Conservation (phyloP, 1,284 basidiomycete species). For the Cryptococcus deneoformans region DNA sequence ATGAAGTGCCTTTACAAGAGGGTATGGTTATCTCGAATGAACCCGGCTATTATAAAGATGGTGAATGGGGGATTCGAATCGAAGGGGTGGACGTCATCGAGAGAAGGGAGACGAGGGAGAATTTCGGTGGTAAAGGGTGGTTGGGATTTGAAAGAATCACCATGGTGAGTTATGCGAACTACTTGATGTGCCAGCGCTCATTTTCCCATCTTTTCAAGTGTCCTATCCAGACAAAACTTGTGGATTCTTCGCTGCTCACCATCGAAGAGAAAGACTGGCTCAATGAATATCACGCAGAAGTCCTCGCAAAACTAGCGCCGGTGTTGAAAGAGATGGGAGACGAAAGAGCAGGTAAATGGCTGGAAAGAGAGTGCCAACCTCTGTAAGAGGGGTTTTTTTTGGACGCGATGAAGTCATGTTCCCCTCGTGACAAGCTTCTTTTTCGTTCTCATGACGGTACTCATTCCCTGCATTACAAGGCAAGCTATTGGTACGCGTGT, state of each 20-base stretch:
- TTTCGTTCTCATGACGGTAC: too few relatives aligned
- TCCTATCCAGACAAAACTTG: conserved; percentile 83
- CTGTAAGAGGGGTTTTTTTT: conserved; percentile 6
- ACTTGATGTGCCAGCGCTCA: background rate
- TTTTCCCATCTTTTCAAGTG: conserved; percentile 51
- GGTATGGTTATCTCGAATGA: conserved; percentile 92
- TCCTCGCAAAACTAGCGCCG: conserved; percentile 71
- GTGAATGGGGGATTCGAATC: conserved; percentile 83
- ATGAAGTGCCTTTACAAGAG: conserved; percentile 64
- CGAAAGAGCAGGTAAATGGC: conserved; percentile 69
- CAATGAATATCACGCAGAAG: conserved; percentile 78
- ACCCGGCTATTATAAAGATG: conserved; percentile 92
- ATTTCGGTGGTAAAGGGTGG: conserved; percentile 81
- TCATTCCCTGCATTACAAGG: too few relatives aligned
- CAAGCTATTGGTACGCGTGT: too few relatives aligned
- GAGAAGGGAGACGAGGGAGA: conserved; percentile 68
- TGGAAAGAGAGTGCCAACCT: conserved; percentile 59
- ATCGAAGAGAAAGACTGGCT: conserved; percentile 74
- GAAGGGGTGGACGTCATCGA: conserved; percentile 82
- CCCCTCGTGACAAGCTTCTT: too few relatives aligned
- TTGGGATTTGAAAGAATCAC: conserved; percentile 82
- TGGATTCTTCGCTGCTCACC: conserved; percentile 66
- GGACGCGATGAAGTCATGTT: background rate
- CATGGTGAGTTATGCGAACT: conserved; percentile 53
- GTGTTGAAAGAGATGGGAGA: conserved; percentile 61